Conservation (phyloP, 108 stramenopile species). For the Skeletonema marinoi region DNA sequence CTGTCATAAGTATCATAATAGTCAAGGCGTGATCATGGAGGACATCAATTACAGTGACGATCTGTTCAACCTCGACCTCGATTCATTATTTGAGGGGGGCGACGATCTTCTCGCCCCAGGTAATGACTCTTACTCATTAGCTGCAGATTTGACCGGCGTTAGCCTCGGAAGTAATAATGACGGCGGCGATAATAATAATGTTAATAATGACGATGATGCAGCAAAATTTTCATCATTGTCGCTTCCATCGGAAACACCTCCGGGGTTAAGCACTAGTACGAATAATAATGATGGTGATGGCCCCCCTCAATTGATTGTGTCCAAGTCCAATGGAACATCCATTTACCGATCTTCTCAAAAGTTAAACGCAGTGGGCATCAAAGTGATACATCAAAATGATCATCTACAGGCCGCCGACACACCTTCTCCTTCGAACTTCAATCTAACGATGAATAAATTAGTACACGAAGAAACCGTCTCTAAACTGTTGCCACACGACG, state of each 20-base stretch:
- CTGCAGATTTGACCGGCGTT: not conserved
- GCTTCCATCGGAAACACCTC: not conserved
- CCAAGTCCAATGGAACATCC: not conserved
- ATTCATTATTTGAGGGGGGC: too few relatives aligned
- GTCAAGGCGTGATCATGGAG: too few relatives aligned
- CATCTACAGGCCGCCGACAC: not conserved
- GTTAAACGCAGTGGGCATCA: not conserved
- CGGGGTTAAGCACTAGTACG: not conserved
- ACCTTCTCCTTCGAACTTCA: not conserved
- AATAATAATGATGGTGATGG: not conserved
- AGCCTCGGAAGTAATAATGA: too few relatives aligned
- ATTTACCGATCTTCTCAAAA: slow-evolving; percentile 8
- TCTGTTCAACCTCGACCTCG: too few relatives aligned
- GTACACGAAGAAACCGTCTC: slow-evolving; percentile 8
- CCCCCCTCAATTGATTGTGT: not conserved
- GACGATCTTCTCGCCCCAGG: too few relatives aligned
- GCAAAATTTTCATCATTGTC: not conserved
- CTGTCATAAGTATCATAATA: too few relatives aligned
- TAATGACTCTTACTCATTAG: not conserved
- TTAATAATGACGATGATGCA: not conserved
- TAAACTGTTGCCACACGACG: not conserved
- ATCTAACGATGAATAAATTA: not conserved
- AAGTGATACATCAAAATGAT: not conserved
- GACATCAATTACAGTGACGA: too few relatives aligned
- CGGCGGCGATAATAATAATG: too few relatives aligned